Base-by-base conservation (phyloP, 2,329 filamentous ascomycete genomes). In the Diaporthe batatas region DNA sequence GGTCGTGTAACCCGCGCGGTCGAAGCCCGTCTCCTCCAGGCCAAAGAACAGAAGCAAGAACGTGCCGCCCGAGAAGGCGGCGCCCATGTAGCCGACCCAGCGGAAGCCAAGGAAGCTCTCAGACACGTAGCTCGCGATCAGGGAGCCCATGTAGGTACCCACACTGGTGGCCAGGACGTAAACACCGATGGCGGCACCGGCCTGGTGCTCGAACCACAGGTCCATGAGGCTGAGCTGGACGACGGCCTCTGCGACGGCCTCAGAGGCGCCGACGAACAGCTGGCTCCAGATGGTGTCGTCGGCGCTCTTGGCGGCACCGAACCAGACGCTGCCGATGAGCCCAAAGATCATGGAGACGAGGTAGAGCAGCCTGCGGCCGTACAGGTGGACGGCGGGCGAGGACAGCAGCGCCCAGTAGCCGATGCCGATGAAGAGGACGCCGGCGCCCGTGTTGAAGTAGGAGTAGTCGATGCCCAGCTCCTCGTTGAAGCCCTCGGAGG, bases 201-300 rank as follows among this genome's bases (percentile, higher is more conserved):
- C 84, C 73, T 88, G 87, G 76, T 90, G 88, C 79, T 89, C 86
- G 74, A 87, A 90, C 81, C 88, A 90, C 39, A 90, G 83, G 75
- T 90, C 88, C 10, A 88, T 86, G 36, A 90, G 80, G 1, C 87
- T 89, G n/a, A 89, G 79, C 76, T 90, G 88, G 8, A 87, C 88
- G 39, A 87, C 84, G 0, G 88, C 88, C 78, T 90, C 88, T 2
- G 86, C 87, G 54, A 87, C 87, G 11, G 86, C 84, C 78, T 90
- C 87, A 6, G 88, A 89, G 3, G 87, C 87, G 21, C 88, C 88
- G 2, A 90, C 86, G 70, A 90, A 89, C 2, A 90, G 81, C 77
- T 90, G 88, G 59, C 86, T 86, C 83, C 86, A 88, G 71, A 89
- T 84, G 2, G 86, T 84, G 72, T 88, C 86, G 21, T 80, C 77